A percentile compares a stretch with the other conserved stretches of the same genome.
phyloP scores from a whole-genome alignment of 176 grass and related monocot genomes.

The Phoenix dactylifera region DNA sequence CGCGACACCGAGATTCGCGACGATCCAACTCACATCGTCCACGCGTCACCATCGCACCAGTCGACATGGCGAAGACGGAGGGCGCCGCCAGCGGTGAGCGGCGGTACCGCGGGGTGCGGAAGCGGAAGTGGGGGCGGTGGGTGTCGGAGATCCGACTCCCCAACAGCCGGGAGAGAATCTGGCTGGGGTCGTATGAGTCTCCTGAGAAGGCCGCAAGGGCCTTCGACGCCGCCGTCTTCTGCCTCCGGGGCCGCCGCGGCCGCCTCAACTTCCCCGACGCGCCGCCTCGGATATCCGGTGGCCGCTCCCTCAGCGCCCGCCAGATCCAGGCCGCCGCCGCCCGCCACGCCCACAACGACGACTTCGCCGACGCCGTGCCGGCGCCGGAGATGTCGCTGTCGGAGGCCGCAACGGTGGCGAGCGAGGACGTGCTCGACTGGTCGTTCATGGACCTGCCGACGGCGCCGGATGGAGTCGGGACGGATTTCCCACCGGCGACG shows the following conservation, averaged over 20 bases:
- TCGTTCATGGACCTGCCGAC: neutral
- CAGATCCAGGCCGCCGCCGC: conserved; percentile 2
- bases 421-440: neutral
- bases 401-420: neutral
- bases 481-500: neutral
- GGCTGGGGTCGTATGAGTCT: conserved; percentile 4
- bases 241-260: neutral
- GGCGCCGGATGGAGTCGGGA: neutral
- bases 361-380: neutral
- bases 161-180: conserved; percentile 3
- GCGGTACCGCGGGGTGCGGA: neutral
- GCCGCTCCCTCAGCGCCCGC: neutral
- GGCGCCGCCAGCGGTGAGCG: neutral
- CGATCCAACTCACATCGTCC: too few species aligned
- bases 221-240: conserved; percentile 1
- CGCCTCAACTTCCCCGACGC: conserved; percentile 4
- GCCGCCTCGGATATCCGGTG: neutral
- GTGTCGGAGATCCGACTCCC: conserved; percentile 9
- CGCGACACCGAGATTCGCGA: too few species aligned
- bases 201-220: conserved; percentile 4
- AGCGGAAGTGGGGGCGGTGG: conserved; percentile 3
- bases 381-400: neutral
- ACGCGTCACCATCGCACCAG: too few species aligned
- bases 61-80: too few species aligned
- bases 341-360: neutral